Evolutionary conservation across 192 early-diverging fungal genomes (phyloP).

Genomic region (Obelidium mucronatum): DNA sequence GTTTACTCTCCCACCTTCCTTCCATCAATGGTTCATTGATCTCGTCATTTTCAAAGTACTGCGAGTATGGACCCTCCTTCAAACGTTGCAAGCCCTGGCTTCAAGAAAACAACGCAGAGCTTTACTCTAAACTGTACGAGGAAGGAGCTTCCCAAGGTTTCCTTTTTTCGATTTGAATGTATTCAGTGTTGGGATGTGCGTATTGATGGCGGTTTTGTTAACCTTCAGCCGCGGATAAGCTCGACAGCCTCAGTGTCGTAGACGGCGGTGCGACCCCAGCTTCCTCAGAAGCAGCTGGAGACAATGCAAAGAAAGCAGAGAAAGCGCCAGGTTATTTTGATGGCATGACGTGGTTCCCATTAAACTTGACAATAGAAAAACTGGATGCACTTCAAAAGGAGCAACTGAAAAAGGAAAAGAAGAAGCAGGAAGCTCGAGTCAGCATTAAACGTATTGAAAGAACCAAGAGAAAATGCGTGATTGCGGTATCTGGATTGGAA

Average conservation of each 20-base stretch:
- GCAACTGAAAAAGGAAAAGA: constrained; percentile 81
- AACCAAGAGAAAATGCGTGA: constrained; percentile 93
- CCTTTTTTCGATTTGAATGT: too few species aligned
- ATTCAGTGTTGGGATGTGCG: background rate
- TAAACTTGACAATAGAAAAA: constrained; percentile 34
- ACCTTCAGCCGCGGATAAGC: constrained; percentile 11
- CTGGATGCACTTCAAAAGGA: constrained; percentile 59
- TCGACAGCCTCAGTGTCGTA: background rate
- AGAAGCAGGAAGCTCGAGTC: constrained; percentile 52
- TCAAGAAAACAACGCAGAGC: constrained; percentile 59
- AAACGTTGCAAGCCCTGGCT: constrained; percentile 88
- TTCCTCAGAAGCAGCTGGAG: background rate
- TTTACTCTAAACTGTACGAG: constrained; percentile 66
- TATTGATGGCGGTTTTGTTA: background rate
- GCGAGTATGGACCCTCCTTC: constrained; percentile 84
- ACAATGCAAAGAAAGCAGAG: constrained; percentile 12
- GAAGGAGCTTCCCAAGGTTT: constrained; percentile 20
- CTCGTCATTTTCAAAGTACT: constrained; percentile 73
- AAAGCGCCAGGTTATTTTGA: background rate
- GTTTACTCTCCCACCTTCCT: constrained; percentile 16
- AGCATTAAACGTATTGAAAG: constrained; percentile 89
- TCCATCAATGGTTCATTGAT: background rate
- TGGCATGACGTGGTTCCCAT: background rate
- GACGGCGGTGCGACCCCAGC: constrained; percentile 4
- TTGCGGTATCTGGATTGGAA: constrained; percentile 83